Evolutionary conservation across 495 filamentous ascomycete genomes (phyloP).

Genomic region (Durotheca rogersii): DNA sequence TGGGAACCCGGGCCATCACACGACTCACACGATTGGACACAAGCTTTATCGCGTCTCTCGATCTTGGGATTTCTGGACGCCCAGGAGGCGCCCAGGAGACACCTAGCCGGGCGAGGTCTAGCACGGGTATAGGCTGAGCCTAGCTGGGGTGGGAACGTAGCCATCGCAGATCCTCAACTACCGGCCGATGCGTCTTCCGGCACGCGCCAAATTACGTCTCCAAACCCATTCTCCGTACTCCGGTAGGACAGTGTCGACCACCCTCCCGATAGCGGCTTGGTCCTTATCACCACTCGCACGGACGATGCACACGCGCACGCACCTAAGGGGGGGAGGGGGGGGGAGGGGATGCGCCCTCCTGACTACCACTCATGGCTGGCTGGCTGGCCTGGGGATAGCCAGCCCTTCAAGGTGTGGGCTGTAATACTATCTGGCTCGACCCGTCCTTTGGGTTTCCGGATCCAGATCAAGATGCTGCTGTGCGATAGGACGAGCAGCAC

Average conservation of each 20-base stretch:
- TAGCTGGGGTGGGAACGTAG: slow-evolving; percentile 1
- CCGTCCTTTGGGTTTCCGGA: too few relatives aligned
- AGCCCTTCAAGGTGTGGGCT: too few relatives aligned
- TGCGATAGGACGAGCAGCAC: too few relatives aligned
- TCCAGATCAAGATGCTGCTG: too few relatives aligned
- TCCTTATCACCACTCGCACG: too few relatives aligned
- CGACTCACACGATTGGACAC: slow-evolving; percentile 6
- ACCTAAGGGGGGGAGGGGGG: neutral
- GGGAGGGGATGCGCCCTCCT: slow-evolving; percentile 2
- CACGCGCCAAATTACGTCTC: slow-evolving; percentile 7
- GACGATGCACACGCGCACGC: too few relatives aligned
- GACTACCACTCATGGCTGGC: too few relatives aligned
- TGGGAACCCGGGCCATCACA: slow-evolving; percentile 7
- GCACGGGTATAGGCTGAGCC: slow-evolving; percentile 7
- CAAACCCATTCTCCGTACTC: slow-evolving; percentile 13
- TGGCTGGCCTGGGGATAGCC: too few relatives aligned
- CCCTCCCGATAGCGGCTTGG: slow-evolving; percentile 22
- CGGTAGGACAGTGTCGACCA: neutral
- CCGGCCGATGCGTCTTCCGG: slow-evolving; percentile 31
- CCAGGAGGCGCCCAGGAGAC: slow-evolving; percentile 1
- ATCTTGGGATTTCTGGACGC: slow-evolving; percentile 8
- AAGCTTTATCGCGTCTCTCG: slow-evolving; percentile 11
- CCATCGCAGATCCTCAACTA: slow-evolving; percentile 30
- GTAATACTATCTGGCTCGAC: too few relatives aligned
- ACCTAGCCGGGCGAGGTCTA: slow-evolving; percentile 6